Evolutionary conservation across 2,329 filamentous ascomycete species (phyloP).

Genomic region (Sclerotinia sclerotiorum): DNA sequence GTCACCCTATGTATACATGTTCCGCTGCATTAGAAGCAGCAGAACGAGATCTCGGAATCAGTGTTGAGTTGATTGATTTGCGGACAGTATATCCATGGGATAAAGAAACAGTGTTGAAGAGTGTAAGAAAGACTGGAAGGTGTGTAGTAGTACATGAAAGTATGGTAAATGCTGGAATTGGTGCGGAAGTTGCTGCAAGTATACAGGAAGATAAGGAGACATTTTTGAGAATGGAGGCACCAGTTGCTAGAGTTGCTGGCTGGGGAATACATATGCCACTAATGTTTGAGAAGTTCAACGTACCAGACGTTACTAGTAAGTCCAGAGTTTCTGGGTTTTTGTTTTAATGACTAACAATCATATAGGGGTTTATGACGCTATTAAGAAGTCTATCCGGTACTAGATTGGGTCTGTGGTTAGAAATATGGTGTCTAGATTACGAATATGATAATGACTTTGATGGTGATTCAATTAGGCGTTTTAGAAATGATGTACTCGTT

Average conservation of each 20-base stretch:
- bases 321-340: conserved; percentile 29
- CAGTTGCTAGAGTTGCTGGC: conserved; percentile 67
- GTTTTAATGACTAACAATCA: conserved; percentile 26
- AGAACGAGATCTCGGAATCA: conserved; percentile 66
- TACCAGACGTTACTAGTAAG: conserved; percentile 70
- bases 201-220: conserved; percentile 63
- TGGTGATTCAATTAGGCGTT: not conserved
- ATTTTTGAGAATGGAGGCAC: conserved; percentile 67
- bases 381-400: conserved; percentile 40
- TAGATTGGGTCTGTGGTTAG: conserved; percentile 9
- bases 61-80: conserved; percentile 68
- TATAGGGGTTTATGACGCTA: conserved; percentile 41
- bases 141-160: conserved; percentile 73
- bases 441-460: conserved; percentile 3
- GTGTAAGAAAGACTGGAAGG: conserved; percentile 68
- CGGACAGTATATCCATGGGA: conserved; percentile 75
- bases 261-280: conserved; percentile 69
- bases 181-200: conserved; percentile 69
- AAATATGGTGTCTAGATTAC: not conserved
- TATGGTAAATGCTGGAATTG: conserved; percentile 72
- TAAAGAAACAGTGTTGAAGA: conserved; percentile 61
- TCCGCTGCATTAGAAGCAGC: conserved; percentile 63
- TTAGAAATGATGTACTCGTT: not conserved
- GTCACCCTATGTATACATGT: conserved; percentile 69
- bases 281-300: conserved; percentile 62